Evolutionary conservation across 768 basidiomycete genomes (phyloP).

Genomic region (Dentipellis sp.): DNA sequence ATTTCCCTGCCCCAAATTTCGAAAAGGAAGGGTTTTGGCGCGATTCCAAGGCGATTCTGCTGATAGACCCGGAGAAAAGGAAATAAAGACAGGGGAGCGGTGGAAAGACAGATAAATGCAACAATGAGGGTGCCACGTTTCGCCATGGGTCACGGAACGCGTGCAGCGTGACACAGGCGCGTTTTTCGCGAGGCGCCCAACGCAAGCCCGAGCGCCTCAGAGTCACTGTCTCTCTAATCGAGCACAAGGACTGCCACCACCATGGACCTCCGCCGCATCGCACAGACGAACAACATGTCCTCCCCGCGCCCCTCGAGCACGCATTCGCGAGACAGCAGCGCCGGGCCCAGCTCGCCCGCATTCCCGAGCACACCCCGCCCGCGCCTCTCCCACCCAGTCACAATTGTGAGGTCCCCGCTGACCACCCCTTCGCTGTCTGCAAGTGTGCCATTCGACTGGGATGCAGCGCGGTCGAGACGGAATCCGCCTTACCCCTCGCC

Average conservation of each 20-base stretch:
- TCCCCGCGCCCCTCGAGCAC: conserved; percentile 26
- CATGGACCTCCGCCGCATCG: conserved; percentile 52
- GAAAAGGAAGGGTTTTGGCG: background rate
- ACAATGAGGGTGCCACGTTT: background rate
- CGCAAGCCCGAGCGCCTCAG: background rate
- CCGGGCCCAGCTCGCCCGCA: conserved; percentile 25
- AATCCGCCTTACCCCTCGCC: conserved; percentile 71
- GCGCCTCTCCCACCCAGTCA: conserved; percentile 38
- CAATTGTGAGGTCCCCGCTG: conserved; percentile 40
- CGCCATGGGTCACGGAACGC: conserved; percentile 3
- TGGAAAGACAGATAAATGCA: no score
- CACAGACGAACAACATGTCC: conserved; percentile 33
- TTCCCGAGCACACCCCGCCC: conserved; percentile 32
- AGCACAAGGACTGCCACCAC: background rate
- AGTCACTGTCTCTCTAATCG: background rate
- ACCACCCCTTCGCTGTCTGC: conserved; percentile 68
- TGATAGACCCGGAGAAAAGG: background rate
- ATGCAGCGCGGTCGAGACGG: conserved; percentile 60
- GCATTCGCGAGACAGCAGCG: conserved; percentile 7
- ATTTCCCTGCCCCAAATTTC: conserved; percentile 5
- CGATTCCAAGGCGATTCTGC: background rate
- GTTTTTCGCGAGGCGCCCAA: background rate
- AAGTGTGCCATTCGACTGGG: conserved; percentile 80
- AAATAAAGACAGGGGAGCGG: background rate
- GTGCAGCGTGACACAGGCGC: background rate